Evolutionary conservation across 1,139 yeast species (phyloP), one percentile per base, ranked within the genome.

Genomic region (Saccharomyces hybrid): DNA sequence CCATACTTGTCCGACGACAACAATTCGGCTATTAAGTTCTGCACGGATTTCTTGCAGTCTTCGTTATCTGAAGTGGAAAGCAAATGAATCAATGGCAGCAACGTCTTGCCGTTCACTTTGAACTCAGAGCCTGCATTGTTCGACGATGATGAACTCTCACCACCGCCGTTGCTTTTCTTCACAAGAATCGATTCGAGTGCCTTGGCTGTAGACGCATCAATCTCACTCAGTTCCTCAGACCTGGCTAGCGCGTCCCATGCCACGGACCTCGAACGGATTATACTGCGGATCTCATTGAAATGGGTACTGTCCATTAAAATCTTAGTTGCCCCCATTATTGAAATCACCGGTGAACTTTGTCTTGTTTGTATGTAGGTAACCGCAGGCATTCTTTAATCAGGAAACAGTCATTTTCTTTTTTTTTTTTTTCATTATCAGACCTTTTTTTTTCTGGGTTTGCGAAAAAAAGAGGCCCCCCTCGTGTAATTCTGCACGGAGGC

Each of bases 181-280:
- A 65, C 55, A 26, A 68, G 52, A 8, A 60, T 53, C 41, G 62
- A 63, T 52, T 68, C 72, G 50, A 68, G 53, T 16, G 58, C 56
- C 54, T 68, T 68, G 25, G 69, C 70, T 41, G 60, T 58, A 3
- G 63, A 54, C 7, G 70, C 71, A 52, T 68, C 71, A 41, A 58
- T 46, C 48, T 63, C 67, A 52, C 62, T 65, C 48, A 91, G 77
- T 50, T 84, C 81, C 51, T 82, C 83, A 11, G 95, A 85, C 58
- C 96, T 79, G 16, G 88, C 84, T 64, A 86, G 83, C 6, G 96
- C 96, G 67, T 88, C 95, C 97, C 97, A 91, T 27, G 96, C 95
- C 57, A 91, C 82, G 34, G 95, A 86, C 61, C 95, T 81, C 58
- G 88, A 86, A 63, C 95, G 79, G 62, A 88, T 84, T 60, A 83